Evolutionary conservation across 192 early-diverging fungal species (phyloP).

Genomic region (Backusella australiensis): DNA sequence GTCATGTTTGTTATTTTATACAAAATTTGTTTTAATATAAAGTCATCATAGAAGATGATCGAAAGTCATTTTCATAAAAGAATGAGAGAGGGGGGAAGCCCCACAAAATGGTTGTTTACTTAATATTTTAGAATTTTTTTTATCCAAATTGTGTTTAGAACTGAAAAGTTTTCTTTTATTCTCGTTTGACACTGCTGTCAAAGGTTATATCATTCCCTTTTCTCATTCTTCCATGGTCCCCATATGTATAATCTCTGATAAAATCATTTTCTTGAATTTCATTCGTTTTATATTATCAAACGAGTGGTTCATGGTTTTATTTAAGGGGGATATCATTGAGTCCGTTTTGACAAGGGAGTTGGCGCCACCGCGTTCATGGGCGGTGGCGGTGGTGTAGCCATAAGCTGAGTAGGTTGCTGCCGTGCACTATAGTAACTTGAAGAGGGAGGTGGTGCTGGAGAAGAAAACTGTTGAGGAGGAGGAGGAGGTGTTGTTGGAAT

Average conservation of each 20-base stretch:
- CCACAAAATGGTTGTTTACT: not conserved
- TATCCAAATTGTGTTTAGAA: not conserved
- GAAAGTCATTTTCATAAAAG: not conserved
- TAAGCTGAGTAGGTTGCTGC: not conserved
- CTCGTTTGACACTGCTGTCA: not conserved
- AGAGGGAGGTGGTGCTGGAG: slow-evolving; percentile 14
- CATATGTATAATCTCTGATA: too few relatives aligned
- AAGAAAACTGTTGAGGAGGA: slow-evolving; percentile 21
- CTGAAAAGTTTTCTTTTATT: not conserved
- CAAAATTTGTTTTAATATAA: not conserved
- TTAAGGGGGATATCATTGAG: not conserved
- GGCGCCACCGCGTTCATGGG: slow-evolving; percentile 1
- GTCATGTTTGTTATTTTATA: not conserved
- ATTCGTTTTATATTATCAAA: too few relatives aligned
- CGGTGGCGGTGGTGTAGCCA: not conserved
- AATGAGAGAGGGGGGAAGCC: not conserved
- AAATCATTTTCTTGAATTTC: too few relatives aligned
- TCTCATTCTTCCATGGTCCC: not conserved
- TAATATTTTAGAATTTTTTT: not conserved
- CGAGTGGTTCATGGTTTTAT: too few relatives aligned
- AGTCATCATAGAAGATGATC: not conserved
- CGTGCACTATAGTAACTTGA: slow-evolving; percentile 9
- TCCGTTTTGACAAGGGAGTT: not conserved
- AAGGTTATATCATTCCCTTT: not conserved
- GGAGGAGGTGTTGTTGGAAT: not conserved